Base-by-base conservation (phyloP, 2,329 filamentous ascomycete species). In the Paraphaeosphaeria minitans region DNA sequence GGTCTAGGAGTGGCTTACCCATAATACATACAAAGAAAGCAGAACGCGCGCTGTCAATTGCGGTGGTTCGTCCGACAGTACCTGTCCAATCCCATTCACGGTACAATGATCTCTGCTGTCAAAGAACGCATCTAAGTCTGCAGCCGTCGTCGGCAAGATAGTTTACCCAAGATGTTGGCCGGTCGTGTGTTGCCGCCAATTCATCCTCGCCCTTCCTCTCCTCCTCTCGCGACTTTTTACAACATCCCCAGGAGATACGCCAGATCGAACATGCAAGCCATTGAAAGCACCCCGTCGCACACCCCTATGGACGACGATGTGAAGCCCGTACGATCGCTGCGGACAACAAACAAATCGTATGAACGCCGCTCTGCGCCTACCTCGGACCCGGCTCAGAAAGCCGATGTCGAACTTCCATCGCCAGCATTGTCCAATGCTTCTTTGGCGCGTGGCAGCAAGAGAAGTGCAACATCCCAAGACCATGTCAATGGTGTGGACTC, bases 21-120 rank as follows among this genome's bases (percentile, higher is more conserved):
- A 74, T 72, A 69, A 71, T 70, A 69, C 56, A 58, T 64, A 73
- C 70, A 75, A 76, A 75, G 73, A 66, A 68, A 50, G 46, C 56
- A 74, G 73, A 66, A 68, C 47, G 51, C 52, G 37, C 43, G 48
- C 59, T 60, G 58, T 60, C 58, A 58, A 64, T 63, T 63, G 63
- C 54, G 60, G 58, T 62, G 52, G 60, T 56, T 67, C 64, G 56
- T 70, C 65, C 62, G 58, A 66, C 62, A 33, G 59, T 59, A 60
- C 60, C 65, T 66, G 57, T 50, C 66, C 29, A 43, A 62, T 68
- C 62, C 64, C 67, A 58, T 70, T 61, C 64, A 70, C 52, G 52
- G 67, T 66, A 74, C 70, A 76, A 77, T 74, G 72, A 76, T 73
- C 57, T 62, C 58, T 29, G 56, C 58, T 56, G 57, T 72, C 66